Evolutionary conservation across 2,329 filamentous ascomycete species (phyloP), one percentile per base, ranked within the genome.

Genomic region (Colletotrichum nymphaeae): DNA sequence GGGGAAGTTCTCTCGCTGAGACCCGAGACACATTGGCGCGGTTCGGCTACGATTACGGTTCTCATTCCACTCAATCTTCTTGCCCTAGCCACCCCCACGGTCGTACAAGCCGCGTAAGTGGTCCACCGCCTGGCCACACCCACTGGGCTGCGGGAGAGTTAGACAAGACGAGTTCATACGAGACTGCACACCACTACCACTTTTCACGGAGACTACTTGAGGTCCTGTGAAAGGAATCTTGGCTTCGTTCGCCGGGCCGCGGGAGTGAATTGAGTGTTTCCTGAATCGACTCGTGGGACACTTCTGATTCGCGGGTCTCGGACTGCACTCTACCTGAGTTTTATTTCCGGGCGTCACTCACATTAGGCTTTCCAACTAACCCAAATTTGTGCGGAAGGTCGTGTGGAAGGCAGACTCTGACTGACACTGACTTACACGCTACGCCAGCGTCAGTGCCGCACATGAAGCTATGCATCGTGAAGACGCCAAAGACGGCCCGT

Each of bases 21-120:
- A 62, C 58, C 30, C 64, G 67, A 73, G 60, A 73, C 70, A 26
- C 14, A 26, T 49, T 73, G 70, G 59, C 53, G 35, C 22, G 16
- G 14, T 64, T 58, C 32, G 58, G 3, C 42, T 49, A 49, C 42
- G 7, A n/a, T 55, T 60, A 24, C 46, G 35, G 32, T 22, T 42
- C 28, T 16, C 55, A 26, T 24, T 16, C 46, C 35, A 56, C 49
- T n/a, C 26, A 63, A 63, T n/a, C 49, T 63, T 63, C 58, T 35
- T 37, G 14, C 28, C 46, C 55, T 63, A 67, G 68, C 68, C 68
- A 66, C 63, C 68, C 62, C 55, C 37, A 52, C 53, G 32, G 37
- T 22, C 24, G 32, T 28, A 26, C 19, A 4, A 53, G 37, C 11
- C 32, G 30, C 24, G n/a, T 22, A 49, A 49, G 42, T n/a, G 42